Conservation (phyloP, 1,284 basidiomycete species). For the Rhodotorula sp. region DNA sequence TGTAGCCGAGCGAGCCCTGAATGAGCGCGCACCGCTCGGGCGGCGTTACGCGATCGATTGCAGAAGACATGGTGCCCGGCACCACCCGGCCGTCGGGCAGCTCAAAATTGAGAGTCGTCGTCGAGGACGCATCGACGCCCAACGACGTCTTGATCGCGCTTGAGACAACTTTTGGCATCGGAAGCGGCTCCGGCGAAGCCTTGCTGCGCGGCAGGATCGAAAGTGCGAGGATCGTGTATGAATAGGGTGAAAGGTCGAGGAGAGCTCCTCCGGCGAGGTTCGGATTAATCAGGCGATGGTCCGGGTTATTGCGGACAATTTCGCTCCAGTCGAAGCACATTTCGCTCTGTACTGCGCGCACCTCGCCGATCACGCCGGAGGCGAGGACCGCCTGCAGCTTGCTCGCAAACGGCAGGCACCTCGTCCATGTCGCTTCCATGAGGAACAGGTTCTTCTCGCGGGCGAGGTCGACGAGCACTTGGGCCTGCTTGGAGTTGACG, state of each 20-base stretch:
- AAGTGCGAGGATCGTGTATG: constrained; percentile 45
- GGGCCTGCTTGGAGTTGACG: constrained; percentile 53
- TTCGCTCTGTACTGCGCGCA: constrained; percentile 47
- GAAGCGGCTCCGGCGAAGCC: not conserved
- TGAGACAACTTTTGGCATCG: constrained; percentile 21
- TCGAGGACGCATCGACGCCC: constrained; percentile 30
- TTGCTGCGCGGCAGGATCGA: constrained; percentile 17
- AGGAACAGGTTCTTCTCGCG: constrained; percentile 48
- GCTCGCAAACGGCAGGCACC: constrained; percentile 47
- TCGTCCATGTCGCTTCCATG: constrained; percentile 52
- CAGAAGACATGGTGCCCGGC: constrained; percentile 41
- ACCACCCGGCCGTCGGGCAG: constrained; percentile 39
- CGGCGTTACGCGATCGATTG: constrained; percentile 11
- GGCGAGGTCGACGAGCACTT: constrained; percentile 50
- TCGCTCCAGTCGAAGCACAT: constrained; percentile 40
- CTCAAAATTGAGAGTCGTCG: constrained; percentile 23
- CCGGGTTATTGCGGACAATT: constrained; percentile 25
- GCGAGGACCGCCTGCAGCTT: constrained; percentile 48
- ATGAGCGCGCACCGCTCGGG: constrained; percentile 15
- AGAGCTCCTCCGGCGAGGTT: constrained; percentile 53
- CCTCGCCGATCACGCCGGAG: constrained; percentile 48
- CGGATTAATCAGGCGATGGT: constrained; percentile 51
- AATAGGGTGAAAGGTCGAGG: constrained; percentile 52
- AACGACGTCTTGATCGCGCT: constrained; percentile 21
- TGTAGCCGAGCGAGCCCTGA: constrained; percentile 22